These are phyloP conservation scores for Yamadazyma kitorensis DNA, from an alignment of 805 yeast genomes.

Conservation along the genomic window DNA sequence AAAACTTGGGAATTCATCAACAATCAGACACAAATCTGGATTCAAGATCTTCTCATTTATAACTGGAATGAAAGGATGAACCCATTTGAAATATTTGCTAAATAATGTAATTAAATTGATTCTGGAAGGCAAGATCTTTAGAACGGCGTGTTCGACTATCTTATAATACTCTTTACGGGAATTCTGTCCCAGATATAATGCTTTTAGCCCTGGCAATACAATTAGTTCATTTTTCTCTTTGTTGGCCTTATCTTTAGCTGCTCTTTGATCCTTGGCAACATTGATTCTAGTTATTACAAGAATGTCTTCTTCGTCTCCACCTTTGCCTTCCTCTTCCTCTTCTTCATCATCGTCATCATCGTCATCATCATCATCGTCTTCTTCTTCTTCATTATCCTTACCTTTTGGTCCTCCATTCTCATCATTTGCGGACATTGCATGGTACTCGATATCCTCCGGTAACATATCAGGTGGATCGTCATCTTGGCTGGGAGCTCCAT, in stretches of 20 bases:
- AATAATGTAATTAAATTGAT: slow-evolving; percentile 25
- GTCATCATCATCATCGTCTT: slow-evolving; percentile 10
- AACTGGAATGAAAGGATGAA: slow-evolving; percentile 38
- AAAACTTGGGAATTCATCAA: slow-evolving; percentile 22
- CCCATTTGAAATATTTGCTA: slow-evolving; percentile 35
- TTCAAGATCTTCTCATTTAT: slow-evolving; percentile 28
- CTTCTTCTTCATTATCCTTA: slow-evolving; percentile 4
- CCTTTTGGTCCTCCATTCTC: neutral
- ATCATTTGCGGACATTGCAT: neutral
- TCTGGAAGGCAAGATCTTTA: slow-evolving; percentile 28
- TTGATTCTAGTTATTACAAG: slow-evolving; percentile 27
- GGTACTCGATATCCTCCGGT: neutral
- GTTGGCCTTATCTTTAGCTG: slow-evolving; percentile 4
- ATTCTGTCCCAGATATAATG: slow-evolving; percentile 18
- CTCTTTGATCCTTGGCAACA: slow-evolving; percentile 11
- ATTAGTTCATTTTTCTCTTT: slow-evolving; percentile 3
- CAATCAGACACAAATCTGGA: slow-evolving; percentile 22
- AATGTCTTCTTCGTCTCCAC: slow-evolving; percentile 24
- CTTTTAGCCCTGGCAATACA: slow-evolving; percentile 21
- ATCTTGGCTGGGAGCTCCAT: neutral
- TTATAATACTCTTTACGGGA: slow-evolving; percentile 23
- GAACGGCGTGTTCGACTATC: slow-evolving; percentile 25
- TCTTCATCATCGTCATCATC: slow-evolving; percentile 13
- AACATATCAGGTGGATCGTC: neutral
- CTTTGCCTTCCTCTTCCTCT: slow-evolving; percentile 9